Conservation (phyloP, 2,329 filamentous ascomycete genomes). For the Aspergillus luchuensis region DNA sequence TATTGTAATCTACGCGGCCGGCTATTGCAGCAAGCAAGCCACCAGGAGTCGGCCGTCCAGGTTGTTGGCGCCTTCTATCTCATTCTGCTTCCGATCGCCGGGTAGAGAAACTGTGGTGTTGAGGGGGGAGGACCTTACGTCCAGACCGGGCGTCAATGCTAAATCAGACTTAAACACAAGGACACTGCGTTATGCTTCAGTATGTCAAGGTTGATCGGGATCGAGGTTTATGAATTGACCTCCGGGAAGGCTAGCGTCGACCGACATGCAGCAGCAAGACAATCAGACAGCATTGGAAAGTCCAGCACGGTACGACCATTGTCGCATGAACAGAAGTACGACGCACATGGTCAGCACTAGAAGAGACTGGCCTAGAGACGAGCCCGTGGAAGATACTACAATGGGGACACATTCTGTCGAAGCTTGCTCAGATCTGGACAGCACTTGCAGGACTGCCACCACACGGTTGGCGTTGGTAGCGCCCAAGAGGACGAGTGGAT, state of each 20-base stretch:
- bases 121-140: not conserved
- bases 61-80: not conserved
- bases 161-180: not conserved
- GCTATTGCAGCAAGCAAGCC: not conserved
- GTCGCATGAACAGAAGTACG: not conserved
- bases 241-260: not conserved
- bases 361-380: not conserved
- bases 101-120: no score
- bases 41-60: not conserved
- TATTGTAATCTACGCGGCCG: not conserved
- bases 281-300: not conserved
- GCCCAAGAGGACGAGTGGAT: slow-evolving; percentile 25
- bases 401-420: not conserved
- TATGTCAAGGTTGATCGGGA: not conserved
- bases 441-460: not conserved
- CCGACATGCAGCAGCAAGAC: not conserved
- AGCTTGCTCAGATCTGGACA: not conserved
- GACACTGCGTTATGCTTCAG: not conserved
- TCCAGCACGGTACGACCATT: not conserved
- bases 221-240: not conserved
- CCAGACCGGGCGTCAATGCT: not conserved
- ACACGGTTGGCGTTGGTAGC: slow-evolving; percentile 3
- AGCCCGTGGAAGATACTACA: not conserved
- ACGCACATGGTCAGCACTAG: not conserved
- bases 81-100: not conserved